phyloP scores from a whole-genome alignment of 2,329 filamentous ascomycete species.

The Basipetospora chlamydospora region DNA sequence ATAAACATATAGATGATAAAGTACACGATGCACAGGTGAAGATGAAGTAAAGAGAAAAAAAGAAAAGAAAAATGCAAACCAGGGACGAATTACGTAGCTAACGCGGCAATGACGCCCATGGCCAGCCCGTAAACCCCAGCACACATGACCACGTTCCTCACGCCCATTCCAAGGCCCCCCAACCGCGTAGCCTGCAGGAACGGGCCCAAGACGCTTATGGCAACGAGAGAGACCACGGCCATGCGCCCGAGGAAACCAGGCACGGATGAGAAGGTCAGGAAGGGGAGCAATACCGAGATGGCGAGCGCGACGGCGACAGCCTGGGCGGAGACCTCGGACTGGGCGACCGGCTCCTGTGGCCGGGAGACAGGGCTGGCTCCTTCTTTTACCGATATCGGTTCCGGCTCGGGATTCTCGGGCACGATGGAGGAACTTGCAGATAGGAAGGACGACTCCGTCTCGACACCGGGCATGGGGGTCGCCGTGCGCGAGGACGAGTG shows the following conservation, averaged over 20 bases:
- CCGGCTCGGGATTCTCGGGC: neutral
- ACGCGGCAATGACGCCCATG: conserved; percentile 2
- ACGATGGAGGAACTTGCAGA: neutral
- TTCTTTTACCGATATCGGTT: neutral
- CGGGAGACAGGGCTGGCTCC: too few relatives aligned
- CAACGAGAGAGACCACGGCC: conserved; percentile 38
- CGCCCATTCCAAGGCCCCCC: conserved; percentile 12
- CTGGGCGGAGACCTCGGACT: neutral
- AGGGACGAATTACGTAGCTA: too few relatives aligned
- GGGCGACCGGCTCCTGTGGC: neutral
- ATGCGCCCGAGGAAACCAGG: conserved; percentile 42
- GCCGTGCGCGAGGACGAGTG: conserved; percentile 10
- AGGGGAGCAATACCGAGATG: conserved; percentile 37
- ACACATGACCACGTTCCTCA: conserved; percentile 6
- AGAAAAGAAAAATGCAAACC: too few relatives aligned
- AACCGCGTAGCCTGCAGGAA: conserved; percentile 13
- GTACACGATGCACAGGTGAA: too few relatives aligned
- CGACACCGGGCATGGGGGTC: conserved; percentile 12
- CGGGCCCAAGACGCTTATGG: conserved; percentile 24
- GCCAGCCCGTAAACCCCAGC: conserved; percentile 1
- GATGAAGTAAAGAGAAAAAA: too few relatives aligned
- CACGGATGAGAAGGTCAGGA: conserved; percentile 43
- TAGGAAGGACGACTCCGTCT: conserved; percentile 6
- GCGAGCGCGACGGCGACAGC: conserved; percentile 28
- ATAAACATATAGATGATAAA: too few relatives aligned